Base-by-base conservation (phyloP, 495 filamentous ascomycete species). In the Friedmanniomyces simplex region DNA sequence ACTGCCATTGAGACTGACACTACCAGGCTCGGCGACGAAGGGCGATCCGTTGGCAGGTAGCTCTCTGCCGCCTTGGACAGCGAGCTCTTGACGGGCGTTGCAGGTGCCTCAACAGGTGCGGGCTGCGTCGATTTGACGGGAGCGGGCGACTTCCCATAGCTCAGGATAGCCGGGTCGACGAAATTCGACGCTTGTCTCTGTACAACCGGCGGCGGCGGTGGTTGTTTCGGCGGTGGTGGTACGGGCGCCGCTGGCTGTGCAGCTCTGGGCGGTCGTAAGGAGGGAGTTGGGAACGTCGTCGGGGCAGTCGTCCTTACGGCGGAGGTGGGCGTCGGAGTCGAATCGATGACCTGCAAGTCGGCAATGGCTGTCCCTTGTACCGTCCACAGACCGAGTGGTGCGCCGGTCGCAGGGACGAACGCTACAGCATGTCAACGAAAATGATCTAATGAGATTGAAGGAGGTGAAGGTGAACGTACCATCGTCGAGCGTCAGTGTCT, bases 401-500 rank as follows among this genome's bases (percentile, higher is more conserved):
- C 72, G 42, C 76, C 76, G 48, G 70, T 79, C 67, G 73, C 74
- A 6, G 76, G 71, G 56, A 80, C 72, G 10, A 73, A 25, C 16
- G 61, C 55, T 63, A 10, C 21, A 37, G 14, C 4, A 12, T n/a
- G 10, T 26, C 25, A 18, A 10, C 34, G 12, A 3, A 20, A 6
- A n/a, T n/a, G n/a, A n/a, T n/a, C n/a, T n/a, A n/a, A n/a, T n/a
- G n/a, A n/a, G n/a, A n/a, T n/a, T n/a, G 4, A 16, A 26, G 5
- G 25, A 2, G 13, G 18, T 22, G 46, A 49, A 20, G 12, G 6
- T 43, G 49, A 10, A 14, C 78, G 58, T 74, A 93, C 91, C 91
- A 77, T 95, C 79, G 50, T 77, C 77, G 22, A 98, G 77, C 22
- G 83, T 82, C 61, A 98, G 75, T 42, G 82, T 81, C 58, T 84